phyloP scores from a whole-genome alignment of 1,139 yeast species.

The Pneumocystis sp. region DNA sequence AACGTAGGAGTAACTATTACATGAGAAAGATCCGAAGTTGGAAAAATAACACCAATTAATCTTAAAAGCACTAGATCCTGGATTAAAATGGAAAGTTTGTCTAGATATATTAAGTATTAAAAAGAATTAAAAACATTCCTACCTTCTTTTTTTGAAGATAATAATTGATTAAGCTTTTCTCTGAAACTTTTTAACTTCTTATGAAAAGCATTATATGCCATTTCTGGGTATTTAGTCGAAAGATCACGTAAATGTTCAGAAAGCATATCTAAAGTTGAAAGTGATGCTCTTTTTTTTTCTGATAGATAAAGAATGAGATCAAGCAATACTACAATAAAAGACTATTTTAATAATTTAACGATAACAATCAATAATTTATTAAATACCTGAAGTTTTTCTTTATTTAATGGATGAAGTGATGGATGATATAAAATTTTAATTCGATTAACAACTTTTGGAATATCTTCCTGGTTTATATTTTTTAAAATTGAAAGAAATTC shows the following conservation, averaged over 20 bases:
- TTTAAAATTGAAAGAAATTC: slow-evolving; percentile 34
- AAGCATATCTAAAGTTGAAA: slow-evolving; percentile 31
- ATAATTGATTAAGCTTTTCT: slow-evolving; percentile 32
- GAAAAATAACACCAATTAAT: slow-evolving; percentile 60
- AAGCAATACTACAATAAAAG: slow-evolving; percentile 49
- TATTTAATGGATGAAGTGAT: slow-evolving; percentile 64
- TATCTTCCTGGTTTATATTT: slow-evolving; percentile 30
- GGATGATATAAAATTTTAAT: slow-evolving; percentile 58
- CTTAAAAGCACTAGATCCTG: slow-evolving; percentile 41
- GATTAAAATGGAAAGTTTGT: neutral
- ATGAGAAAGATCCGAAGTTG: slow-evolving; percentile 94
- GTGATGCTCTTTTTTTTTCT: slow-evolving; percentile 21
- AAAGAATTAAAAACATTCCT: neutral
- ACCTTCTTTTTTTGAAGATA: slow-evolving; percentile 14
- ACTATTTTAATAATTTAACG: slow-evolving; percentile 6
- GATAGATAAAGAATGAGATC: slow-evolving; percentile 45
- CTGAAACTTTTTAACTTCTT: slow-evolving; percentile 30
- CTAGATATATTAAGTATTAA: neutral
- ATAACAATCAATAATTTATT: neutral
- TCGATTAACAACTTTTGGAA: slow-evolving; percentile 36
- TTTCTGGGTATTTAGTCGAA: slow-evolving; percentile 51
- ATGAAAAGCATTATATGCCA: slow-evolving; percentile 44
- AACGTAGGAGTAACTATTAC: slow-evolving; percentile 73
- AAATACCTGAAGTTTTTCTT: slow-evolving; percentile 43
- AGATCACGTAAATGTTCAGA: slow-evolving; percentile 40